phyloP scores from a whole-genome alignment of 345 rosid species.

The Durio zibethinus region DNA sequence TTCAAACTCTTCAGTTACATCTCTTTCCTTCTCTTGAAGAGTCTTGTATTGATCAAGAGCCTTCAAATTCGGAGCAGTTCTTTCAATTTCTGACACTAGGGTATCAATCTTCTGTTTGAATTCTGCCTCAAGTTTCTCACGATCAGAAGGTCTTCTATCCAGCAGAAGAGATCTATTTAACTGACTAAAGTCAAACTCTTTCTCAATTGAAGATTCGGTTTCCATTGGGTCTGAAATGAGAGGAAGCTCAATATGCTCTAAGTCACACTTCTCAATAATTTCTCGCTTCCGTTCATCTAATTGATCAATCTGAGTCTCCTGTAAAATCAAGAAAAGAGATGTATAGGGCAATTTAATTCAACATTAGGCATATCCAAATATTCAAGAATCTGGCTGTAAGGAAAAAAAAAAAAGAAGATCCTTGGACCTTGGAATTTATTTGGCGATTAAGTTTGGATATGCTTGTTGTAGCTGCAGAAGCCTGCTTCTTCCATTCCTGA shows the following conservation, averaged over 20 bases:
- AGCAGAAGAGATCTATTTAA: slow-evolving; percentile 71
- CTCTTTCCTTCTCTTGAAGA: slow-evolving; percentile 74
- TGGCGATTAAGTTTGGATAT: slow-evolving; percentile 76
- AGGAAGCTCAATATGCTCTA: slow-evolving; percentile 78
- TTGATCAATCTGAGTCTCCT: slow-evolving; percentile 79
- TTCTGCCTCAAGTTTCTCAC: slow-evolving; percentile 74
- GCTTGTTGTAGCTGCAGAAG: slow-evolving; percentile 74
- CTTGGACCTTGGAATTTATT: slow-evolving; percentile 67
- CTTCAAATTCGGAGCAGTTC: slow-evolving; percentile 91
- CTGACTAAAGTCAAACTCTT: slow-evolving; percentile 73
- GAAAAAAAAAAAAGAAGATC: background rate
- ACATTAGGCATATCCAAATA: background rate
- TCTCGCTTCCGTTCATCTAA: slow-evolving; percentile 66
- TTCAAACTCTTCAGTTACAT: slow-evolving; percentile 79
- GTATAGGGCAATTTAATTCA: slow-evolving; percentile 3
- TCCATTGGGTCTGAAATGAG: slow-evolving; percentile 70
- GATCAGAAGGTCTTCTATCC: slow-evolving; percentile 63
- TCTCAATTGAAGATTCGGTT: slow-evolving; percentile 52
- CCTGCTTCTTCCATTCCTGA: slow-evolving; percentile 83
- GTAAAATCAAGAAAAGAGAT: slow-evolving; percentile 28
- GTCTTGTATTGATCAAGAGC: slow-evolving; percentile 92
- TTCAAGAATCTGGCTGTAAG: slow-evolving; percentile 9
- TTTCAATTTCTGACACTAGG: slow-evolving; percentile 68
- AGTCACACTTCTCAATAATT: slow-evolving; percentile 75
- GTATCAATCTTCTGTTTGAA: slow-evolving; percentile 79